Evolutionary conservation across 140 eudicot species (phyloP).

Genomic region (Flaveria floridana): DNA sequence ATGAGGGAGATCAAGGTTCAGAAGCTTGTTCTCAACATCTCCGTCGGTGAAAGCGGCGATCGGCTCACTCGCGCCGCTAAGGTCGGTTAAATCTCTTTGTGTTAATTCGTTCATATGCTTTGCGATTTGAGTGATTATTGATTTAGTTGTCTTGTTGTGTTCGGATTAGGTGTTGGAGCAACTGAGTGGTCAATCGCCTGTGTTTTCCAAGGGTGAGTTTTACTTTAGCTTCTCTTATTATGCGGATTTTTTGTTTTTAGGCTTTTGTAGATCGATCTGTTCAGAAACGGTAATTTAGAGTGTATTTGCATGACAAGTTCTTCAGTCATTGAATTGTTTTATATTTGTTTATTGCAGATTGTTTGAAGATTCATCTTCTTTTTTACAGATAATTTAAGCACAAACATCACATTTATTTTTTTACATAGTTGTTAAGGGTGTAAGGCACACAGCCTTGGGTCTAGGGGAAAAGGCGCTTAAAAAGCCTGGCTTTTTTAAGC

Average conservation of each 20-base stretch:
- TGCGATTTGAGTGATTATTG: slow-evolving; percentile 7
- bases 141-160: not conserved
- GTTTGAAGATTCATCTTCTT: not conserved
- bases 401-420: not conserved
- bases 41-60: slow-evolving; percentile 67
- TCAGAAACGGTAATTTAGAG: not conserved
- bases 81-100: slow-evolving; percentile 11
- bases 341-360: not conserved
- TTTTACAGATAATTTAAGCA: not conserved
- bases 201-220: slow-evolving; percentile 44
- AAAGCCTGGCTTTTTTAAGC: too few relatives aligned
- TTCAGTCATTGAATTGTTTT: not conserved
- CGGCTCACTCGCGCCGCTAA: slow-evolving; percentile 65
- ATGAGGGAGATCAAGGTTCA: slow-evolving; percentile 67
- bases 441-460: not conserved
- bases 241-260: not conserved
- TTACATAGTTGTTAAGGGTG: too few relatives aligned
- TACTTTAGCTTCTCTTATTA: not conserved
- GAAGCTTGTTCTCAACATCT: slow-evolving; percentile 59
- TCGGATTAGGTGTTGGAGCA: slow-evolving; percentile 46
- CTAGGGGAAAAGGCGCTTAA: not conserved
- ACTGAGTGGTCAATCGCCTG: slow-evolving; percentile 50
- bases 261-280: not conserved
- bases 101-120: not conserved
- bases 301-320: not conserved